These are phyloP conservation scores for Penicillium coffeae DNA, from an alignment of 495 filamentous ascomycete species.

Conservation along the genomic window DNA sequence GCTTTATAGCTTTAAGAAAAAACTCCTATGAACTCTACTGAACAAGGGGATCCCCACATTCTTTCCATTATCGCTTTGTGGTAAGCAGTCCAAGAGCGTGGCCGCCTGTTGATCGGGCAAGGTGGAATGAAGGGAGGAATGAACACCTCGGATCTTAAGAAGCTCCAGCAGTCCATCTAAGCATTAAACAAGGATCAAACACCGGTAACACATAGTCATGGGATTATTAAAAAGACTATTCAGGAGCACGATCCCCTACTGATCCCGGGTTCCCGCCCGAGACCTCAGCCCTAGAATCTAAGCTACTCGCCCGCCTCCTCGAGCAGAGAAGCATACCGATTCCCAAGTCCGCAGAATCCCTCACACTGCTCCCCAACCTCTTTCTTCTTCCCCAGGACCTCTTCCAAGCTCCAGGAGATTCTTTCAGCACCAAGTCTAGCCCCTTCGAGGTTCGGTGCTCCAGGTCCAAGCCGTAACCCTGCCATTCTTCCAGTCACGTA, in stretches of 20 bases:
- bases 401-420: slow-evolving; percentile 56
- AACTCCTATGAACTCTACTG: slow-evolving; percentile 3
- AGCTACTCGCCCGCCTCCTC: slow-evolving; percentile 9
- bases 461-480: slow-evolving; percentile 55
- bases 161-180: background rate
- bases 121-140: slow-evolving; percentile 30
- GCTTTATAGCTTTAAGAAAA: slow-evolving; percentile 6
- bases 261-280: too few species aligned
- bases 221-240: background rate
- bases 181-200: background rate
- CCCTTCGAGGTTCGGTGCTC: slow-evolving; percentile 59
- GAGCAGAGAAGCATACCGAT: slow-evolving; percentile 29
- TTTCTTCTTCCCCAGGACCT: slow-evolving; percentile 34
- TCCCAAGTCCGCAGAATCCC: slow-evolving; percentile 31
- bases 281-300: slow-evolving; percentile 3
- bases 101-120: slow-evolving; percentile 7
- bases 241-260: background rate
- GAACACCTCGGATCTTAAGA: slow-evolving; percentile 3
- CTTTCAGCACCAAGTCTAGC: slow-evolving; percentile 61
- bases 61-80: slow-evolving; percentile 3
- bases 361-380: slow-evolving; percentile 23
- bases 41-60: slow-evolving; percentile 29
- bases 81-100: slow-evolving; percentile 4
- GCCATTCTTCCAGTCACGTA: slow-evolving; percentile 60
- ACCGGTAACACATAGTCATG: background rate